A percentile compares a stretch with the other conserved stretches of the same genome.
Conservation (phyloP, 371 early-diverging fungal species). For the Mucor lusitanicus region DNA sequence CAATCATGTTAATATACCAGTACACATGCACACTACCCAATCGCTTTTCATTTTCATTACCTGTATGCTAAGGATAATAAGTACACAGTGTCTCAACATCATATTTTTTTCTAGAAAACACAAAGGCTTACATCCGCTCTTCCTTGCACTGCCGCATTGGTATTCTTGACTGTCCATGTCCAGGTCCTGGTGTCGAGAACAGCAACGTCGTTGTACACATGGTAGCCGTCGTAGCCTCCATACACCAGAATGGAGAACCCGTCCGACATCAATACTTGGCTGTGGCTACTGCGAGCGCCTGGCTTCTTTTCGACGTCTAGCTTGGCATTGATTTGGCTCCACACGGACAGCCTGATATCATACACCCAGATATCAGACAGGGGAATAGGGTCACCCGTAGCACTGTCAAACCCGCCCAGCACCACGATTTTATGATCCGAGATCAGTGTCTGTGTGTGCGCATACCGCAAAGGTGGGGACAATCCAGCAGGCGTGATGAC, state of each 20-base stretch:
- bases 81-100: slow-evolving; percentile 2
- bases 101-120: too few species aligned
- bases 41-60: slow-evolving; percentile 24
- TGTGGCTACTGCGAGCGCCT: slow-evolving; percentile 43
- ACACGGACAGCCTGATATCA: slow-evolving; percentile 23
- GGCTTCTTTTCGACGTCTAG: slow-evolving; percentile 38
- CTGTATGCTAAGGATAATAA: slow-evolving; percentile 45
- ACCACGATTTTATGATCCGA: slow-evolving; percentile 33
- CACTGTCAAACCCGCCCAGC: slow-evolving; percentile 46
- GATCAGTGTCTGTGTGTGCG: slow-evolving; percentile 44
- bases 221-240: slow-evolving; percentile 51
- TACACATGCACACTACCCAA: background rate
- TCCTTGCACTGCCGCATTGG: slow-evolving; percentile 49
- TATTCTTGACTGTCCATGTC: slow-evolving; percentile 50
- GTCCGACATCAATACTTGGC: slow-evolving; percentile 43
- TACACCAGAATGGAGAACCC: slow-evolving; percentile 47
- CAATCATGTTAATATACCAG: background rate
- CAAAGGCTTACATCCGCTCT: slow-evolving; percentile 46
- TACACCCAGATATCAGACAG: slow-evolving; percentile 43
- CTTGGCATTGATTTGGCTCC: slow-evolving; percentile 33
- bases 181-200: slow-evolving; percentile 44
- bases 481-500: background rate
- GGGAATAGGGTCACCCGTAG: slow-evolving; percentile 36
- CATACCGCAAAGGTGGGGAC: slow-evolving; percentile 33
- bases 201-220: slow-evolving; percentile 50